These are phyloP conservation scores for Mycena metata DNA, from an alignment of 768 basidiomycete genomes.

Conservation along the genomic window DNA sequence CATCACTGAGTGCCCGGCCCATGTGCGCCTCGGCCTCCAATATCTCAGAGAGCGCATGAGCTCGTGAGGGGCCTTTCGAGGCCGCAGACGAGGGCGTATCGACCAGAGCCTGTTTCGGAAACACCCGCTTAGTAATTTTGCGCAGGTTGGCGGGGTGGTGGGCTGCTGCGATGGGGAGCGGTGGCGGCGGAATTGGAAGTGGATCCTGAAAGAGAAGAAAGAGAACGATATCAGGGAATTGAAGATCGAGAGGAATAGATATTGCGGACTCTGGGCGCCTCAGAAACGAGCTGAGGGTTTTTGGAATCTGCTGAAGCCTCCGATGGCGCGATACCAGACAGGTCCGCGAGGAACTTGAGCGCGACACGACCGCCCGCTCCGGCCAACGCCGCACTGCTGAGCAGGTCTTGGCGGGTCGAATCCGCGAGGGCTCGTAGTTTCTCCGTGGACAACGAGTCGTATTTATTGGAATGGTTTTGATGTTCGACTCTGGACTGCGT, in stretches of 20 bases:
- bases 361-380: slow-evolving; percentile 42
- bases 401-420: slow-evolving; percentile 47
- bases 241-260: neutral
- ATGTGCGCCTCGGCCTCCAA: slow-evolving; percentile 44
- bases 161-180: slow-evolving; percentile 62
- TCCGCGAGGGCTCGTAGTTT: slow-evolving; percentile 49
- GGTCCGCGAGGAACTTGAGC: slow-evolving; percentile 46
- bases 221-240: neutral
- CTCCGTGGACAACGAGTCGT: slow-evolving; percentile 44
- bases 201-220: slow-evolving; percentile 2
- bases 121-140: slow-evolving; percentile 49
- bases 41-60: slow-evolving; percentile 37
- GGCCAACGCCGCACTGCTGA: slow-evolving; percentile 41
- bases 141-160: slow-evolving; percentile 57
- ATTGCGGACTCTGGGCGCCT: neutral
- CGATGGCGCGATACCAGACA: slow-evolving; percentile 44
- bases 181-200: slow-evolving; percentile 25
- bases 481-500: slow-evolving; percentile 14
- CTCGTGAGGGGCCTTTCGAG: neutral
- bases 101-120: slow-evolving; percentile 27
- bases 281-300: no score
- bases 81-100: neutral
- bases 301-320: neutral
- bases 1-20: slow-evolving; percentile 42
- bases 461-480: slow-evolving; percentile 34